These are phyloP conservation scores for Russula olivacea DNA, from an alignment of 768 basidiomycete species.

Conservation along the genomic window DNA sequence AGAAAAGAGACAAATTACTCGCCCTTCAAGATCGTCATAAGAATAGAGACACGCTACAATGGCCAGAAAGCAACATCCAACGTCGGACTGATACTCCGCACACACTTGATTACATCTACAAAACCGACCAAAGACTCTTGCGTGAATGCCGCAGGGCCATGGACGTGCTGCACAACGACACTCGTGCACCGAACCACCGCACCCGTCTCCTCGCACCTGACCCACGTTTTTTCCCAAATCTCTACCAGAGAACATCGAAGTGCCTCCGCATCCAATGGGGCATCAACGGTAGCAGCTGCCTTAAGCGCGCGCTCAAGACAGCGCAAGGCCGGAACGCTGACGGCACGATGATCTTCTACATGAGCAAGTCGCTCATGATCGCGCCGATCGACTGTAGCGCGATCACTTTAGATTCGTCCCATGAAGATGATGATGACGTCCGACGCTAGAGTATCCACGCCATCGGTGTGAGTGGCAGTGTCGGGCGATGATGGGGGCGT, in stretches of 20 bases:
- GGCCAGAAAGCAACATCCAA: conserved; percentile 58
- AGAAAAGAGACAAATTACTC: conserved; percentile 14
- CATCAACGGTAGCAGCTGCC: conserved; percentile 49
- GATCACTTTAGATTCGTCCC: conserved; percentile 86
- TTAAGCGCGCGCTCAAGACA: conserved; percentile 75
- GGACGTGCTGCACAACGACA: conserved; percentile 10
- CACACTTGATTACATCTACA: conserved; percentile 64
- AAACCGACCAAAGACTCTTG: conserved; percentile 90
- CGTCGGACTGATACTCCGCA: conserved; percentile 45
- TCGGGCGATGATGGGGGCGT: conserved; percentile 11
- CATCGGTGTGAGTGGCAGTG: no score
- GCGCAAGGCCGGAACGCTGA: conserved; percentile 77
- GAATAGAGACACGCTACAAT: conserved; percentile 52
- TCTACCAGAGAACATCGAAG: conserved; percentile 39
- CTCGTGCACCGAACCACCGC: conserved; percentile 35
- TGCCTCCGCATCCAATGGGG: conserved; percentile 25
- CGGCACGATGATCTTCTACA: conserved; percentile 63
- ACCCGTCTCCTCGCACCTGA: conserved; percentile 61
- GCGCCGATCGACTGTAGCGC: conserved; percentile 79
- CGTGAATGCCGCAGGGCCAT: conserved; percentile 44
- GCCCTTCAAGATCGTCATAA: conserved; percentile 80
- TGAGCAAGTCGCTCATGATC: conserved; percentile 76
- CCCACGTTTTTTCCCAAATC: conserved; percentile 63
- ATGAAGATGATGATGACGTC: conserved; percentile 42
- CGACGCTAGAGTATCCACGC: not conserved